phyloP scores from a whole-genome alignment of 23 red algal genomes.

The Gracilaria domingensis region DNA sequence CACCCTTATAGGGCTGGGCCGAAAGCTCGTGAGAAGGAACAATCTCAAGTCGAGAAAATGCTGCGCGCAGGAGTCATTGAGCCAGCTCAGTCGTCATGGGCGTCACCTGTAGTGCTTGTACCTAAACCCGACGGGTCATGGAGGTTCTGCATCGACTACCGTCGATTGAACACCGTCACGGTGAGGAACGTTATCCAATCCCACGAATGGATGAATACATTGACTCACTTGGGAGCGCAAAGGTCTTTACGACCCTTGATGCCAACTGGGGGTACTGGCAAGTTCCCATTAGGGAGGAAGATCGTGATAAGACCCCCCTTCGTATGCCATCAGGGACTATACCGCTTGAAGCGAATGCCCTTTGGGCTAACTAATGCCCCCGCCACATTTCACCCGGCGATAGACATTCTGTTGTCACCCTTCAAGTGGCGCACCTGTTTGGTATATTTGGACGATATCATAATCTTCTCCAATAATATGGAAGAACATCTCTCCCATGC shows the following conservation, averaged over 20 bases:
- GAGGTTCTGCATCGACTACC: constrained; percentile 13
- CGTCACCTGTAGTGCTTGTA: background rate
- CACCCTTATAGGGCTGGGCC: background rate
- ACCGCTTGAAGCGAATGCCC: too few species aligned
- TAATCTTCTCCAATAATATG: too few species aligned
- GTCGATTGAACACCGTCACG: background rate
- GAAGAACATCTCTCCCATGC: too few species aligned
- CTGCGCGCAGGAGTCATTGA: background rate
- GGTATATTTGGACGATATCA: too few species aligned
- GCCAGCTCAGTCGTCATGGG: background rate
- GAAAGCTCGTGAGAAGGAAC: background rate
- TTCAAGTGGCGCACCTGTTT: too few species aligned
- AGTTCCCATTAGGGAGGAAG: too few species aligned
- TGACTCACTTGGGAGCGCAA: background rate
- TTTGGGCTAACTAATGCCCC: background rate
- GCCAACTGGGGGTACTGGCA: too few species aligned
- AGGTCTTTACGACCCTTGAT: background rate
- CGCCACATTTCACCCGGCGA: too few species aligned
- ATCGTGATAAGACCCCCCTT: too few species aligned
- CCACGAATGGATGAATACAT: constrained; percentile 16
- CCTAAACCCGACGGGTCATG: background rate
- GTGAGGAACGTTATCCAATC: background rate
- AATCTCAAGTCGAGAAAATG: constrained; percentile 1
- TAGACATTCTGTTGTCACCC: too few species aligned
- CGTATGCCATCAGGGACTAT: too few species aligned